Evolutionary conservation across 2,329 filamentous ascomycete genomes (phyloP).

Genomic region (Annulohypoxylon truncatum): DNA sequence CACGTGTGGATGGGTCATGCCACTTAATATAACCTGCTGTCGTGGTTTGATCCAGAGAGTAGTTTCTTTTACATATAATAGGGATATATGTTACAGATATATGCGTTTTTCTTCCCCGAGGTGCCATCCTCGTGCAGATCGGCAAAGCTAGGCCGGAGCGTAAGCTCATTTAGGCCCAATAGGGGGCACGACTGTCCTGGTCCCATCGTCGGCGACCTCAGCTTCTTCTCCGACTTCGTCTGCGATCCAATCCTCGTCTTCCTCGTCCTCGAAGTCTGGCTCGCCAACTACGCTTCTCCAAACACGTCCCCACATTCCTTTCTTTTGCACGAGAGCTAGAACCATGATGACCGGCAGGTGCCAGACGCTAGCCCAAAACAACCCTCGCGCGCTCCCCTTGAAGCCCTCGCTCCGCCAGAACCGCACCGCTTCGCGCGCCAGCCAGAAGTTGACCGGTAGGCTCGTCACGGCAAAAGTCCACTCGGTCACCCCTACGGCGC

Average conservation of each 20-base stretch:
- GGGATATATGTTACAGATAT: slow-evolving; percentile 35
- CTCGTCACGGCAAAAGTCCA: slow-evolving; percentile 86
- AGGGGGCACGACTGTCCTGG: slow-evolving; percentile 4
- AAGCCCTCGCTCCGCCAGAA: slow-evolving; percentile 86
- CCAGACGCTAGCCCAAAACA: slow-evolving; percentile 99
- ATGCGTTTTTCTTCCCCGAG: background rate
- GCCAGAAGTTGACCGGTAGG: slow-evolving; percentile 85
- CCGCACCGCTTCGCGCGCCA: slow-evolving; percentile 79
- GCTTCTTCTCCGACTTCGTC: slow-evolving; percentile 29
- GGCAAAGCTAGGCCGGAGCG: slow-evolving; percentile 3
- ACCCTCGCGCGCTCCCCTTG: slow-evolving; percentile 80
- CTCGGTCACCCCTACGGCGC: slow-evolving; percentile 83
- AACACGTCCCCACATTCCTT: slow-evolving; percentile 87
- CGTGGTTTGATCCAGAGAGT: background rate
- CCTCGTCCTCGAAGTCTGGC: slow-evolving; percentile 67
- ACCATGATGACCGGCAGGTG: slow-evolving; percentile 91
- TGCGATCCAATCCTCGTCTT: slow-evolving; percentile 60
- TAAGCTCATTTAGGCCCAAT: slow-evolving; percentile 26
- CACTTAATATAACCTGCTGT: background rate
- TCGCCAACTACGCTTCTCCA: slow-evolving; percentile 75
- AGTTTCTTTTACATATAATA: slow-evolving; percentile 2
- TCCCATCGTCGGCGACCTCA: slow-evolving; percentile 16
- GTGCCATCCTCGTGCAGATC: slow-evolving; percentile 10
- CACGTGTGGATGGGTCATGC: background rate
- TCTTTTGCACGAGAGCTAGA: slow-evolving; percentile 91